These are phyloP conservation scores for Erigeron philadelphicus DNA, from an alignment of 140 eudicot genomes.

Conservation along the genomic window DNA sequence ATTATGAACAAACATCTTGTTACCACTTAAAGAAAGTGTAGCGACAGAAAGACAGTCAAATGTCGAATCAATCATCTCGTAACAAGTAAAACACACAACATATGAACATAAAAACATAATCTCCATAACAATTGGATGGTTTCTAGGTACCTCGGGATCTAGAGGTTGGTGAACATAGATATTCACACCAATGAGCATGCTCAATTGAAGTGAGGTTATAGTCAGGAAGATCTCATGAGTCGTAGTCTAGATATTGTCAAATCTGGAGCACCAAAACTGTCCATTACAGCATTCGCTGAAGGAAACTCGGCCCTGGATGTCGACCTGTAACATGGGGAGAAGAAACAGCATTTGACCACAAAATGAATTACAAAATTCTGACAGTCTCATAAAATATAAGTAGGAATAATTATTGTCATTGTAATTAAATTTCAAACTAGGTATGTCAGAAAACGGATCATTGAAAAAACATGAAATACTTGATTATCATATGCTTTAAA, in stretches of 20 bases:
- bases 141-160: neutral
- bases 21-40: neutral
- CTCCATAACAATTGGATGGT: neutral
- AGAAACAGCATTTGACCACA: too few relatives aligned
- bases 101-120: conserved; percentile 18
- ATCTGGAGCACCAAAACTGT: conserved; percentile 83
- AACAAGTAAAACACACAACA: neutral
- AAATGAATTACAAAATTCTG: too few relatives aligned
- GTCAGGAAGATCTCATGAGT: conserved; percentile 37
- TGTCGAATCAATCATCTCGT: too few relatives aligned
- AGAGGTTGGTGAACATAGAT: neutral
- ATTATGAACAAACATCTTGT: neutral
- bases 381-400: too few relatives aligned
- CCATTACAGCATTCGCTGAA: conserved; percentile 60
- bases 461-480: too few relatives aligned
- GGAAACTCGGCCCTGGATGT: conserved; percentile 84
- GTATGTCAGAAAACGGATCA: too few relatives aligned
- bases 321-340: conserved; percentile 35
- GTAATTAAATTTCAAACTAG: too few relatives aligned
- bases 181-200: neutral
- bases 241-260: conserved; percentile 59
- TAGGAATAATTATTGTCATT: too few relatives aligned
- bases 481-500: too few relatives aligned
- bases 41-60: too few relatives aligned
- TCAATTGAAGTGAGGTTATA: conserved; percentile 6